phyloP scores from a whole-genome alignment of 192 early-diverging fungal genomes.

The Coemansia sp. region DNA sequence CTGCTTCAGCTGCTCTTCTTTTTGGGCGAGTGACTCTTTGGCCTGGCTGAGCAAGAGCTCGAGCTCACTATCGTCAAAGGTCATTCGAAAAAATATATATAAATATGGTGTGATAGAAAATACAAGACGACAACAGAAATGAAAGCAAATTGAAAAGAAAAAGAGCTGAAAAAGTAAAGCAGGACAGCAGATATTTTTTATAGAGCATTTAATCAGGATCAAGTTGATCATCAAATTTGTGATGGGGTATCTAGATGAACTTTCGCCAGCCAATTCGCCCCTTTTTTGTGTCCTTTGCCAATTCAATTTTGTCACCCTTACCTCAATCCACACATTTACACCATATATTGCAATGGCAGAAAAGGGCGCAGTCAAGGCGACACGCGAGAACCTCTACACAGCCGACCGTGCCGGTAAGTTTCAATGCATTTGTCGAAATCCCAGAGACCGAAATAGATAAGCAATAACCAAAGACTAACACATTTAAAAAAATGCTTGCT shows the following conservation, averaged over 20 bases:
- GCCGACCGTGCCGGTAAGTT: conserved; percentile 57
- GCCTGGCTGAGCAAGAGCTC: conserved; percentile 45
- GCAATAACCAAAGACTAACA: not conserved
- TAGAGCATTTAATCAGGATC: not conserved
- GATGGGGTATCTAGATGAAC: not conserved
- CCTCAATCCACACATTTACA: not conserved
- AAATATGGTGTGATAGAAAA: not conserved
- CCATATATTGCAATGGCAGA: conserved; percentile 21
- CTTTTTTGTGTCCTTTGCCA: not conserved
- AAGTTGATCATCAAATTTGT: not conserved
- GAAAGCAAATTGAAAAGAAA: not conserved
- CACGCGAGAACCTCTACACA: conserved; percentile 57
- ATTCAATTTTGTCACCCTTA: not conserved
- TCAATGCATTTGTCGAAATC: not conserved
- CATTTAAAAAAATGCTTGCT: not conserved
- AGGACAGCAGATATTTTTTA: not conserved
- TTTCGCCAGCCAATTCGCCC: not conserved
- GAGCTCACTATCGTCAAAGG: conserved; percentile 38
- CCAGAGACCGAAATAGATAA: not conserved
- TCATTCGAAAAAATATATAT: not conserved
- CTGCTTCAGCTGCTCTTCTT: conserved; percentile 15
- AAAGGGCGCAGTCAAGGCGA: conserved; percentile 44
- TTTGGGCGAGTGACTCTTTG: conserved; percentile 24
- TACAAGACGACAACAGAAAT: not conserved
- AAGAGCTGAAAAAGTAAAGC: not conserved